Percentiles rank a stretch among this genome's conserved stretches.
Evolutionary conservation across 768 basidiomycete genomes (phyloP).

Genomic region (Xerocomus spinulosus): DNA sequence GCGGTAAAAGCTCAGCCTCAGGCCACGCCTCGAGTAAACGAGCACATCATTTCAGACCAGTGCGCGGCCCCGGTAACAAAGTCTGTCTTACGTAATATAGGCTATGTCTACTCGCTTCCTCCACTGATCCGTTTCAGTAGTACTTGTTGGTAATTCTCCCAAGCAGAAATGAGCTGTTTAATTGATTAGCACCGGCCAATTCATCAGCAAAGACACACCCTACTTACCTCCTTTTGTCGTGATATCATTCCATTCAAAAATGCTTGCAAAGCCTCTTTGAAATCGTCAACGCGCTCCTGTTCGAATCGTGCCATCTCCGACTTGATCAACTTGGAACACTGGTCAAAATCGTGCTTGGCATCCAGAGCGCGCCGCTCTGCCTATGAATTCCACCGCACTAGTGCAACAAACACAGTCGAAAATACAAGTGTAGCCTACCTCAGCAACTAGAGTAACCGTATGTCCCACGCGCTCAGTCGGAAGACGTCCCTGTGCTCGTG

Average conservation of each 20-base stretch:
- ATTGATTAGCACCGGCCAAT: background rate
- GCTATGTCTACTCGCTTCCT: background rate
- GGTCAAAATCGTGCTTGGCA: slow-evolving; percentile 83
- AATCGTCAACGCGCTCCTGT: slow-evolving; percentile 89
- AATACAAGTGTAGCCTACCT: slow-evolving; percentile 44
- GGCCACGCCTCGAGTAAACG: background rate
- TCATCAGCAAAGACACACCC: too few species aligned
- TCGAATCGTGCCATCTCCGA: slow-evolving; percentile 88
- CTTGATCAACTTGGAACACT: slow-evolving; percentile 84
- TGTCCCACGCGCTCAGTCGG: slow-evolving; percentile 65
- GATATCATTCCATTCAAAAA: slow-evolving; percentile 86
- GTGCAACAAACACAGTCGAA: background rate
- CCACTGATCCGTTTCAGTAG: slow-evolving; percentile 46
- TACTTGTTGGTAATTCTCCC: slow-evolving; percentile 79
- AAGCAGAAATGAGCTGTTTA: slow-evolving; percentile 61
- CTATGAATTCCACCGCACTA: slow-evolving; percentile 35
- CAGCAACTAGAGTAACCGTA: slow-evolving; percentile 75
- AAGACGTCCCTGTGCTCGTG: slow-evolving; percentile 69
- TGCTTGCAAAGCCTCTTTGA: slow-evolving; percentile 75
- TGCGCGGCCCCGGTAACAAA: background rate
- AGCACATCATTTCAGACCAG: slow-evolving; percentile 8
- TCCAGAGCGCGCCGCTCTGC: slow-evolving; percentile 82
- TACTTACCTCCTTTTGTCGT: slow-evolving; percentile 71
- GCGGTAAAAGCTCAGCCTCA: background rate
- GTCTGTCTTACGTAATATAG: slow-evolving; percentile 8